Evolutionary conservation across 306 rosid species (phyloP).

Genomic region (Rosa chinensis): DNA sequence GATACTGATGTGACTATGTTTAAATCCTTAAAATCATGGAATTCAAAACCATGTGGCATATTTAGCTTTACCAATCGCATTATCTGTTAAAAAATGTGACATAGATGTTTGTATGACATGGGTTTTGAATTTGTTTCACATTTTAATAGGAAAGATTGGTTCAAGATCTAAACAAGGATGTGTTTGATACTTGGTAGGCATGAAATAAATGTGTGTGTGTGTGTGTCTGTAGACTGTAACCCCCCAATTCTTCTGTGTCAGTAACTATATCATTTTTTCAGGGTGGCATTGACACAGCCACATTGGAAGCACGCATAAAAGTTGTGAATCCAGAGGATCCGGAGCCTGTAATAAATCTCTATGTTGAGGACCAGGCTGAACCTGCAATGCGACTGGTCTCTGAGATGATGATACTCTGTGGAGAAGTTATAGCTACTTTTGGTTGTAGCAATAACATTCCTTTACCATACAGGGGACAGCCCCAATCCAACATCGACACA

Average conservation of each 20-base stretch:
- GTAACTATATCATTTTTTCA: conserved; percentile 34
- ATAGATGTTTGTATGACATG: not conserved
- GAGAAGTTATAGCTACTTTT: conserved; percentile 84
- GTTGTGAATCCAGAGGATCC: conserved; percentile 83
- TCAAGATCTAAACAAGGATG: conserved; percentile 4
- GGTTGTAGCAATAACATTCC: conserved; percentile 80
- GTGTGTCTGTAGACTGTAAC: not conserved
- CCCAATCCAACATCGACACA: conserved; percentile 75
- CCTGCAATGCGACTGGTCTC: conserved; percentile 95
- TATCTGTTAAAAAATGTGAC: not conserved
- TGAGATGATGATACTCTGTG: conserved; percentile 97
- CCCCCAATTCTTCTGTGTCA: not conserved
- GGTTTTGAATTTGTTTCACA: not conserved
- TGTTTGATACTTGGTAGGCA: not conserved
- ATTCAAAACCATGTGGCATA: not conserved
- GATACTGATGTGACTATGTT: not conserved
- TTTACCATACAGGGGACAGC: conserved; percentile 96
- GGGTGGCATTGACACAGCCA: conserved; percentile 85
- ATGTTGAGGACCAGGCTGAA: conserved; percentile 93
- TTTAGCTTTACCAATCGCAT: not conserved
- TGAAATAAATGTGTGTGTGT: not conserved
- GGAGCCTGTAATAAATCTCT: conserved; percentile 75
- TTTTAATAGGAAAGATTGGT: not conserved
- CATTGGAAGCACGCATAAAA: conserved; percentile 83
- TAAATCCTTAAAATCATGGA: not conserved